Conservation (phyloP, 148 eudicot species). For the Rhododendron henanense region DNA sequence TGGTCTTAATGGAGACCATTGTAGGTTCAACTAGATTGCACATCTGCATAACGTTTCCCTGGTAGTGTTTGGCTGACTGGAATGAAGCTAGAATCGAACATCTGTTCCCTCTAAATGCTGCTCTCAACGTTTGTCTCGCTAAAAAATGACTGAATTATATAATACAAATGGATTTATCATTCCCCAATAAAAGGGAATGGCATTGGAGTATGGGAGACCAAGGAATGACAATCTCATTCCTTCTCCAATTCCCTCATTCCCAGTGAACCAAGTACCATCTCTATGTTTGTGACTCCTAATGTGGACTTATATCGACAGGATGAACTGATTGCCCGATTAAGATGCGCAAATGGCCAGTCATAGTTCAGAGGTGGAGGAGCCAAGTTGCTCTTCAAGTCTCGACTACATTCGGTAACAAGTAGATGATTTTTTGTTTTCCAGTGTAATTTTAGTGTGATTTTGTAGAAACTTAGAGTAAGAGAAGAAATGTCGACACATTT, state of each 20-base stretch:
- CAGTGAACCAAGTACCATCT: neutral
- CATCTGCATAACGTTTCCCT: neutral
- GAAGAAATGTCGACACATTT: neutral
- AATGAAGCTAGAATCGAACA: neutral
- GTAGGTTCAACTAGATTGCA: neutral
- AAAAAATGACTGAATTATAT: neutral
- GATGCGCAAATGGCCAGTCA: slow-evolving; percentile 28
- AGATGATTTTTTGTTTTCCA: neutral
- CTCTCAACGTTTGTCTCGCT: neutral
- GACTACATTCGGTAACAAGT: neutral
- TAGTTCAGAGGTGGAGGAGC: neutral
- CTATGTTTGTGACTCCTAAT: neutral
- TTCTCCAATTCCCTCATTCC: neutral
- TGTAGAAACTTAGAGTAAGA: neutral
- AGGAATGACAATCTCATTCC: neutral
- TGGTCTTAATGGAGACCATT: neutral
- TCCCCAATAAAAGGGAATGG: neutral
- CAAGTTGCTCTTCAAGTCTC: neutral
- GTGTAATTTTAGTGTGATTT: neutral
- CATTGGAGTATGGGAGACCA: neutral
- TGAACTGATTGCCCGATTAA: slow-evolving; percentile 62
- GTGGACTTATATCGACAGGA: slow-evolving; percentile 37
- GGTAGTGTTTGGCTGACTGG: neutral
- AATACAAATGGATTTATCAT: neutral
- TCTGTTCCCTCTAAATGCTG: neutral